Evolutionary conservation across 2,329 filamentous ascomycete genomes (phyloP), one percentile per base, ranked within the genome.

Genomic region (Ploettnerulaceae sp.): DNA sequence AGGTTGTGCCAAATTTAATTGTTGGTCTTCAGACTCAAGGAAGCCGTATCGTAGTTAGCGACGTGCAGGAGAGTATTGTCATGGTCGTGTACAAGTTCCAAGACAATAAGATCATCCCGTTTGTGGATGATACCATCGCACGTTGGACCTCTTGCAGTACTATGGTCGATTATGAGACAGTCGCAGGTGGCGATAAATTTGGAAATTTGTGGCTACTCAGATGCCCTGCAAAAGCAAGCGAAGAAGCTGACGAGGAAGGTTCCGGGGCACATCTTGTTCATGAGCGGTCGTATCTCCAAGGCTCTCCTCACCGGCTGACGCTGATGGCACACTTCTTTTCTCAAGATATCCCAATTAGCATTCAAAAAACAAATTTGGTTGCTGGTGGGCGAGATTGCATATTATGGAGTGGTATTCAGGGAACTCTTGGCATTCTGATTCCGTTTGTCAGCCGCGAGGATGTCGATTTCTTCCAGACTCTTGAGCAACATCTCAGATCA

Each of bases 91-190:
- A 95, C 73, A 97, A 98, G 67, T 83, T 84, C 33, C 81, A 89
- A 56, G 86, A 89, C 56, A 97, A 97, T 67, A 86, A 85, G 59
- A 73, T 98, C 37, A 94, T 98, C 49, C 86, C 91, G 0, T 98
- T 98, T 61, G 87, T 79, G 14, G 93, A 98, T 63, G 93, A 99
- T 64, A 85, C 83, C 5, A 77, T 96, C 51, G 76, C 89, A 40
- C 82, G 93, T 24, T 97, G 90, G 87, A 95, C 89, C 1, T 95
- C 89, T 0, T 86, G 86, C 57, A 85, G 86, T 1, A 79, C 89
- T 2, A 95, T 98, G 89, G 83, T 97, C 2, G 93, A 99, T 68
- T 99, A 98, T 66, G 93, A 98, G 65, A 95, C 93, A 1, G 82
- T 87, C 18, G 90, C 89, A 2, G 93, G 91, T 26, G 91, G 91